Percentiles rank a stretch among this genome's conserved stretches.
Evolutionary conservation across 1,284 basidiomycete genomes (phyloP).

Genomic region (Cryptococcus sp.): DNA sequence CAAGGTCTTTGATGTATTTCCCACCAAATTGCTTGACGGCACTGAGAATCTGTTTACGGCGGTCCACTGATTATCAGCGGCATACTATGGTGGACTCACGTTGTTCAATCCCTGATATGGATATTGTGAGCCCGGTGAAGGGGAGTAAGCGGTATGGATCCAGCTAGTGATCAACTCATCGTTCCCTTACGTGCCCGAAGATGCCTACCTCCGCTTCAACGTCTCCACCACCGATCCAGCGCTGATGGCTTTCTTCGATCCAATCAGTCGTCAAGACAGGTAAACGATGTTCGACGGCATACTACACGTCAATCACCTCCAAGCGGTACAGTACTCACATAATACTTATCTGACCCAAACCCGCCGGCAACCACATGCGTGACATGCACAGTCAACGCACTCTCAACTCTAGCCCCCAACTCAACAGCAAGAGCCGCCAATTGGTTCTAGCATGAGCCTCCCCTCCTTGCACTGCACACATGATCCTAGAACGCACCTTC

Average conservation of each 20-base stretch:
- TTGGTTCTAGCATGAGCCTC: conserved; percentile 7
- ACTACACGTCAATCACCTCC: conserved; percentile 19
- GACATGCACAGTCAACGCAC: conserved; percentile 35
- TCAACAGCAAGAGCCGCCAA: conserved; percentile 25
- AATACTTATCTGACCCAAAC: conserved; percentile 36
- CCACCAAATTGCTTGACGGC: conserved; percentile 37
- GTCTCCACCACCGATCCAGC: conserved; percentile 30
- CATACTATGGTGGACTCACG: conserved; percentile 11
- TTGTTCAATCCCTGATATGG: conserved; percentile 39
- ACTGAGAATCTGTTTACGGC: conserved; percentile 35
- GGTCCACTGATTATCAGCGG: conserved; percentile 21
- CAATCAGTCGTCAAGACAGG: conserved; percentile 38
- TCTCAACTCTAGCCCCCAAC: conserved; percentile 35
- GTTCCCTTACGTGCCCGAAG: too few species aligned
- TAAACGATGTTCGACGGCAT: conserved; percentile 38
- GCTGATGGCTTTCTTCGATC: conserved; percentile 30
- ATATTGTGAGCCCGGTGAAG: conserved; percentile 36
- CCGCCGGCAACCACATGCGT: conserved; percentile 40
- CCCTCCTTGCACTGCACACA: background rate
- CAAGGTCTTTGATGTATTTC: conserved; percentile 42
- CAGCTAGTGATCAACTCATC: conserved; percentile 6
- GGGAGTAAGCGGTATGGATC: conserved; percentile 23
- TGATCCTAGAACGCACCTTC: conserved; percentile 20
- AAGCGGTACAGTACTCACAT: conserved; percentile 21
- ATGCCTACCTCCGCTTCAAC: conserved; percentile 18